phyloP scores from a whole-genome alignment of 257 asterid genomes.

The Osmanthus fragrans region DNA sequence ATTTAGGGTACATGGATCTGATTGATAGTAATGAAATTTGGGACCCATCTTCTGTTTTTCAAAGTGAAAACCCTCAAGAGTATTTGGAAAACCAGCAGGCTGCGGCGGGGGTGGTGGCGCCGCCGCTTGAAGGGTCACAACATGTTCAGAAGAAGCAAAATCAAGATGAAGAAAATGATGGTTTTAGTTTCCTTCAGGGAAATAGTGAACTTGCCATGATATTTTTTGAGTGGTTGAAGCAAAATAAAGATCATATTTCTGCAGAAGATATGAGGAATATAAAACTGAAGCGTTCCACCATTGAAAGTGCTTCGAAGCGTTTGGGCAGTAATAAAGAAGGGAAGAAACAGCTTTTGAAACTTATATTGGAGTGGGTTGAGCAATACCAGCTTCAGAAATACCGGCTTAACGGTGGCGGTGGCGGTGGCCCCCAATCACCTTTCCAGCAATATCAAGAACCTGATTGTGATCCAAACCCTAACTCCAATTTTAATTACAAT shows the following conservation, averaged over 20 bases:
- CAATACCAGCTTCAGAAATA: slow-evolving; percentile 68
- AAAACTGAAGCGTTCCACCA: slow-evolving; percentile 75
- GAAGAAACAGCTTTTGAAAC: slow-evolving; percentile 64
- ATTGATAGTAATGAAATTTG: slow-evolving; percentile 60
- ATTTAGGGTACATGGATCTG: slow-evolving; percentile 74
- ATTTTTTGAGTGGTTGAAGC: slow-evolving; percentile 86
- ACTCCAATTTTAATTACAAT: slow-evolving; percentile 31
- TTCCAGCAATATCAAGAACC: slow-evolving; percentile 25
- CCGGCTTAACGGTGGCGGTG: slow-evolving; percentile 7
- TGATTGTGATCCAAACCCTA: slow-evolving; percentile 25
- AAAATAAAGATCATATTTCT: slow-evolving; percentile 66
- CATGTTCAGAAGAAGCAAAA: background rate
- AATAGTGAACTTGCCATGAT: slow-evolving; percentile 63
- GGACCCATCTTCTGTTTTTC: slow-evolving; percentile 70
- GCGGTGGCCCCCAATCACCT: slow-evolving; percentile 26
- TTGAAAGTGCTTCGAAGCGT: slow-evolving; percentile 72
- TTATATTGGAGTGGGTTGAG: slow-evolving; percentile 87
- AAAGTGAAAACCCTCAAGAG: slow-evolving; percentile 36
- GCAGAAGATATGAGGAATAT: slow-evolving; percentile 86
- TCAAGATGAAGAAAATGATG: slow-evolving; percentile 19
- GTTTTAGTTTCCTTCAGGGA: slow-evolving; percentile 50
- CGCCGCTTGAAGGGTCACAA: background rate
- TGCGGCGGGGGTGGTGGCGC: background rate
- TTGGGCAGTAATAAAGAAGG: slow-evolving; percentile 72
- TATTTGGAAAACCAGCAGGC: slow-evolving; percentile 18